Conservation (phyloP, 1,139 yeast genomes). For the Barnettozyma hawaiiensis region DNA sequence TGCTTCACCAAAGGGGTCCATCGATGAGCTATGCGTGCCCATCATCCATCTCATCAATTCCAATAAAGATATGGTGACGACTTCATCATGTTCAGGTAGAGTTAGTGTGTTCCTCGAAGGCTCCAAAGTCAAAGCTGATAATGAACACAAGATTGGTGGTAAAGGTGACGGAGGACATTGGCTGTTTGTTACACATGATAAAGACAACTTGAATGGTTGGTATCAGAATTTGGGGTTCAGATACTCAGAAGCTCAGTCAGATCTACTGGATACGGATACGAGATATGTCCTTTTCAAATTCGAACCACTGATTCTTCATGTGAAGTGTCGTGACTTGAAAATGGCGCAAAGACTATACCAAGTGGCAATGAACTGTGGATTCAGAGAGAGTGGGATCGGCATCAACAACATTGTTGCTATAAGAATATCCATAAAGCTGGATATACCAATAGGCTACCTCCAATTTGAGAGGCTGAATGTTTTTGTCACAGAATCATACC, state of each 20-base stretch:
- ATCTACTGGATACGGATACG: constrained; percentile 20
- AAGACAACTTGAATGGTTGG: constrained; percentile 48
- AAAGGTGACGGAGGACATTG: constrained; percentile 85
- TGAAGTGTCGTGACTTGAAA: constrained; percentile 59
- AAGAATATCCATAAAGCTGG: constrained; percentile 63
- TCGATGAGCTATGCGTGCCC: constrained; percentile 68
- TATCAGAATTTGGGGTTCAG: constrained; percentile 26
- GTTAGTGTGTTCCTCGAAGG: constrained; percentile 80
- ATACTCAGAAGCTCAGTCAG: constrained; percentile 5
- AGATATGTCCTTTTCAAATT: constrained; percentile 67
- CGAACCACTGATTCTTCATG: constrained; percentile 81
- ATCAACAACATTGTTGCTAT: constrained; percentile 74
- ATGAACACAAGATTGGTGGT: constrained; percentile 54
- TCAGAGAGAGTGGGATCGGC: constrained; percentile 83
- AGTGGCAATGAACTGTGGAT: constrained; percentile 78
- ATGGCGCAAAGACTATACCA: constrained; percentile 60
- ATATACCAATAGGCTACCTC: constrained; percentile 61
- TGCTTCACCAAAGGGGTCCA: constrained; percentile 79
- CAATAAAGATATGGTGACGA: constrained; percentile 67
- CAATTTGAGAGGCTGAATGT: constrained; percentile 28
- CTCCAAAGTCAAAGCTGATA: constrained; percentile 24
- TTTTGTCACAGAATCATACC: constrained; percentile 46
- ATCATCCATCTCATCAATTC: constrained; percentile 61
- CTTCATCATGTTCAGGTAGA: constrained; percentile 86
- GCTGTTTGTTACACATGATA: constrained; percentile 77